These are phyloP conservation scores for Hymenoscyphus repandus DNA, from an alignment of 2,329 filamentous ascomycete genomes.

Conservation along the genomic window DNA sequence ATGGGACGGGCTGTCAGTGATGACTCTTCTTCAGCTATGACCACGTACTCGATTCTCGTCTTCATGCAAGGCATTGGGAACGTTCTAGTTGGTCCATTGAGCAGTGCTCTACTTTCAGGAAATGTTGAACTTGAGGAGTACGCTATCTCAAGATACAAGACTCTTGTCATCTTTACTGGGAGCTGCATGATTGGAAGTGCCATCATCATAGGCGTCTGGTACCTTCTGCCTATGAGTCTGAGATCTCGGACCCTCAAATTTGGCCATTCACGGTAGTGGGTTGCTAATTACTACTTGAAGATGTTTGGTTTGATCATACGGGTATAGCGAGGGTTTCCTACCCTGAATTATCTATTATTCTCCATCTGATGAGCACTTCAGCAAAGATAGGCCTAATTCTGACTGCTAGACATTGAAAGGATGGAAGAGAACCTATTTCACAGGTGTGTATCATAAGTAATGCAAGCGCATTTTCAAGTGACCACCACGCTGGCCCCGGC, in stretches of 20 bases:
- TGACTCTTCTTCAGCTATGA: slow-evolving; percentile 26
- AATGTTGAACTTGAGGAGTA: slow-evolving; percentile 10
- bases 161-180: slow-evolving; percentile 23
- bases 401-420: no score
- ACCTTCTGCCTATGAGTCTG: slow-evolving; percentile 4
- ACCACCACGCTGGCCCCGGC: no score
- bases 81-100: slow-evolving; percentile 30
- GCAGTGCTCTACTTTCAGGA: slow-evolving; percentile 24
- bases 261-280: no score
- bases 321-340: no score
- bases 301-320: no score
- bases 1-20: slow-evolving; percentile 31
- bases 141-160: slow-evolving; percentile 18
- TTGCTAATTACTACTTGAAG: no score
- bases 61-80: slow-evolving; percentile 32
- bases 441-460: no score
- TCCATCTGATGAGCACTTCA: no score
- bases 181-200: slow-evolving; percentile 19
- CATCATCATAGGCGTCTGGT: slow-evolving; percentile 11
- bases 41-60: slow-evolving; percentile 28
- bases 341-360: no score
- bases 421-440: no score
- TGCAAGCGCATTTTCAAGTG: no score
- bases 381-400: no score
- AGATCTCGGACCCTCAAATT: background rate